Percentiles rank a stretch among this genome's conserved stretches.
Conservation (phyloP, 192 early-diverging fungal species). For the Fimicolochytrium jonesii region DNA sequence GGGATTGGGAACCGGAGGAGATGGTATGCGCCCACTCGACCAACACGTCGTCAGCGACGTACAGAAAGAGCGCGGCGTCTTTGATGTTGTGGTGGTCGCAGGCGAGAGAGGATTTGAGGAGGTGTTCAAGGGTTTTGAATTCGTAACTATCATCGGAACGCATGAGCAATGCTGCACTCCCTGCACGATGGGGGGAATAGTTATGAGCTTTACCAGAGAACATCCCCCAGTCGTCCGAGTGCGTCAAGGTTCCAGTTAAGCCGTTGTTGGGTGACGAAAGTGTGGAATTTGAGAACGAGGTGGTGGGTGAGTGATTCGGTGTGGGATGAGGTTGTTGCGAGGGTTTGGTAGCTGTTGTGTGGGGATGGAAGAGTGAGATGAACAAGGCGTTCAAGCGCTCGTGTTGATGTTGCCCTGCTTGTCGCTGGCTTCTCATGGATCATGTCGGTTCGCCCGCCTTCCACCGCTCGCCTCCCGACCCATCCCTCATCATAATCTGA, state of each 20-base stretch:
- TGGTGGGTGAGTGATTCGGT: no score
- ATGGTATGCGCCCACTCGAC: neutral
- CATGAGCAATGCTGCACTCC: neutral
- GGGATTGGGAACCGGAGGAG: neutral
- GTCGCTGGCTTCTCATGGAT: no score
- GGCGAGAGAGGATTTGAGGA: constrained; percentile 1
- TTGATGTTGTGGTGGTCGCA: constrained; percentile 8
- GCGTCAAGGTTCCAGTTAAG: neutral
- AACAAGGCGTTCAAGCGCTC: no score
- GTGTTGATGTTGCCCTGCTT: no score
- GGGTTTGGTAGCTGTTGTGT: no score
- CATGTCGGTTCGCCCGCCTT: no score
- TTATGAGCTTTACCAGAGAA: neutral
- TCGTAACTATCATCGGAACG: neutral
- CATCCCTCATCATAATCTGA: neutral
- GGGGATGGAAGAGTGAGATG: no score
- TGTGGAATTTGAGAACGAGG: neutral
- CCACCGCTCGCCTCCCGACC: neutral
- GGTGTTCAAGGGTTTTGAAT: neutral
- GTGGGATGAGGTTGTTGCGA: no score
- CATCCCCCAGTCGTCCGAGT: neutral
- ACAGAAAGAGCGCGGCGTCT: constrained; percentile 12
- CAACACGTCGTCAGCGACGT: neutral
- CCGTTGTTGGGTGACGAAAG: neutral
- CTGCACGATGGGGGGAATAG: neutral